These are phyloP conservation scores for Heterobasidion annosum DNA, from an alignment of 1,284 basidiomycete genomes.

Conservation along the genomic window DNA sequence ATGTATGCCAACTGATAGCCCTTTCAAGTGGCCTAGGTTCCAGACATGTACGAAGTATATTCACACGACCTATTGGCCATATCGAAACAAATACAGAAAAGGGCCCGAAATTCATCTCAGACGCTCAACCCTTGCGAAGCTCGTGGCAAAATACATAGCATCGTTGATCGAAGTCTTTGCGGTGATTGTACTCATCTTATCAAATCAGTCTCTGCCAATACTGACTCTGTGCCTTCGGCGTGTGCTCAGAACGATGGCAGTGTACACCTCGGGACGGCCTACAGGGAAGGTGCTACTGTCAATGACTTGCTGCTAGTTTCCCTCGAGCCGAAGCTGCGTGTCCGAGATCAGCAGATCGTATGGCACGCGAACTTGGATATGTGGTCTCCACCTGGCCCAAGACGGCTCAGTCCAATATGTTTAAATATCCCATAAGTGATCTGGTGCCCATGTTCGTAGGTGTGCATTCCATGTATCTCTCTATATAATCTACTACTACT, in stretches of 20 bases:
- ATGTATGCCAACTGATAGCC: background rate
- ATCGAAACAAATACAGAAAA: background rate
- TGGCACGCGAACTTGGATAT: background rate
- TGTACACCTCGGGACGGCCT: background rate
- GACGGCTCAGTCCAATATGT: background rate
- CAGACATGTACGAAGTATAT: background rate
- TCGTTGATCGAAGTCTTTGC: background rate
- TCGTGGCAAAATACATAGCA: background rate
- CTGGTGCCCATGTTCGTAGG: no score
- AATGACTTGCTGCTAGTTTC: background rate
- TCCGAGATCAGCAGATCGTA: background rate
- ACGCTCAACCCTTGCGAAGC: background rate
- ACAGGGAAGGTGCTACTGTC: background rate
- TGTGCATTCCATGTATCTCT: no score
- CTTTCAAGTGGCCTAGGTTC: background rate
- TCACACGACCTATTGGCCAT: background rate
- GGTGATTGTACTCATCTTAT: background rate
- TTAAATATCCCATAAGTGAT: no score
- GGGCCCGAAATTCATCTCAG: background rate
- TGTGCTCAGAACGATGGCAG: background rate
- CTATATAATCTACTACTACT: no score
- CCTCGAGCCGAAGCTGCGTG: background rate
- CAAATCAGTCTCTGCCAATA: background rate
- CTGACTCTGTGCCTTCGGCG: background rate
- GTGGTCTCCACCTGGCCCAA: conserved; percentile 2